Percentiles rank a stretch among this genome's conserved stretches.
These are phyloP conservation scores for Fagopyrum esculentum DNA, from an alignment of 148 eudicot genomes.

Conservation along the genomic window DNA sequence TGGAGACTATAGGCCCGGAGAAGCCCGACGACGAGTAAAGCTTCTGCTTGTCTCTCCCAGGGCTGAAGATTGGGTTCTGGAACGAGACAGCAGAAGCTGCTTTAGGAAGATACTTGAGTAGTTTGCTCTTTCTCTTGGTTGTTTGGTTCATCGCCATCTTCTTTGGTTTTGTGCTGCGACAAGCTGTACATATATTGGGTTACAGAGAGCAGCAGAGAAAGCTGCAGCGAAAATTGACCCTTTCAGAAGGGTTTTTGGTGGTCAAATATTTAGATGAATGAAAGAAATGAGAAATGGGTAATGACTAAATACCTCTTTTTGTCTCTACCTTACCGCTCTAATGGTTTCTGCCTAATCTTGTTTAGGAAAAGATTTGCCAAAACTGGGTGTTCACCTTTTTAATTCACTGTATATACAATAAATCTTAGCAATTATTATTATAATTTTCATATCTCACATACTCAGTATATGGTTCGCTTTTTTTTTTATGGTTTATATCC, in stretches of 20 bases:
- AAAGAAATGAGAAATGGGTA: neutral
- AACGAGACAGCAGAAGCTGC: constrained; percentile 47
- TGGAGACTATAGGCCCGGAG: constrained; percentile 43
- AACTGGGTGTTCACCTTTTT: neutral
- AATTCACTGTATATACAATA: neutral
- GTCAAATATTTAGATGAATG: neutral
- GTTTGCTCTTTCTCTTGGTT: constrained; percentile 20
- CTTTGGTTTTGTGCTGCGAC: neutral
- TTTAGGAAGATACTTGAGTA: constrained; percentile 52
- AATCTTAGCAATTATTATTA: too few relatives aligned
- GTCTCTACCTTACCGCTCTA: neutral
- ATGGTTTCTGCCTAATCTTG: neutral
- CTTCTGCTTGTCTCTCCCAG: constrained; percentile 34
- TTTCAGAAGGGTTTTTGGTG: neutral
- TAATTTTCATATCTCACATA: neutral
- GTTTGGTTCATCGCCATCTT: neutral
- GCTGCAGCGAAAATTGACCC: constrained; percentile 2
- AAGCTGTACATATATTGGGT: neutral
- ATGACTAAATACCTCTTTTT: constrained; percentile 1
- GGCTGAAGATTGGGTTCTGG: constrained; percentile 56
- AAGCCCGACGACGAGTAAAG: constrained; percentile 22
- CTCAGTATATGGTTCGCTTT: neutral
- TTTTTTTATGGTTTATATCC: neutral
- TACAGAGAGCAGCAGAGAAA: neutral
- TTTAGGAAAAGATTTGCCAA: neutral